phyloP scores from a whole-genome alignment of 192 early-diverging fungal genomes.

The Coemansia sp. region DNA sequence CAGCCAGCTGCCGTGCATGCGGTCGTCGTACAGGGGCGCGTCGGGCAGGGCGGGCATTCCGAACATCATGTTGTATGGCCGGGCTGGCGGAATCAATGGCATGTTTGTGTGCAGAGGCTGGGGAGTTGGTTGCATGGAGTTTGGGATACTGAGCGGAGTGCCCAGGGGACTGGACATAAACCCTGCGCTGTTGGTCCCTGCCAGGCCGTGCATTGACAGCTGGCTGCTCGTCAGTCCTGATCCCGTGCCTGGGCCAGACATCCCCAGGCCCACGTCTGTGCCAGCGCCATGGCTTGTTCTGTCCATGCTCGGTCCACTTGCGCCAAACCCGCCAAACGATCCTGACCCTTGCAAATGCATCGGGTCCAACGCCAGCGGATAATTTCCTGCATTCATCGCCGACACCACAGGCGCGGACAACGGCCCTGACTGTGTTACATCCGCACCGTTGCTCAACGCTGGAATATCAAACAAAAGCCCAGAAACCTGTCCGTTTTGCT shows the following conservation, averaged over 20 bases:
- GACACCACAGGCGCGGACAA: slow-evolving; percentile 1
- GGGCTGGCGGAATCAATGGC: slow-evolving; percentile 19
- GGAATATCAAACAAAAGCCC: slow-evolving; percentile 33
- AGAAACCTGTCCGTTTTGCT: slow-evolving; percentile 12
- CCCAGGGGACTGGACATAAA: slow-evolving; percentile 24
- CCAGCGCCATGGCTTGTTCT: neutral
- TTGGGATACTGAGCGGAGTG: slow-evolving; percentile 11
- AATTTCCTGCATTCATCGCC: neutral
- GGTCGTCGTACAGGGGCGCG: slow-evolving; percentile 46
- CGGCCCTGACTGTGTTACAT: slow-evolving; percentile 3
- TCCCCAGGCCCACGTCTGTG: neutral
- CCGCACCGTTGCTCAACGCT: slow-evolving; percentile 11
- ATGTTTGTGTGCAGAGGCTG: slow-evolving; percentile 19
- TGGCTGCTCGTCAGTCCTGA: slow-evolving; percentile 9
- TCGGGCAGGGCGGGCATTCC: slow-evolving; percentile 37
- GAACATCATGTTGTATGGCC: slow-evolving; percentile 52
- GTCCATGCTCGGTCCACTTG: neutral
- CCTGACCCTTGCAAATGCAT: slow-evolving; percentile 4
- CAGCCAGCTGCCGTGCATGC: slow-evolving; percentile 41
- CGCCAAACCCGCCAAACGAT: slow-evolving; percentile 9
- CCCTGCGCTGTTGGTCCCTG: neutral
- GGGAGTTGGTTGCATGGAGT: neutral
- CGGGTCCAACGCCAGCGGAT: slow-evolving; percentile 14
- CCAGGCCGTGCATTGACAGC: neutral
- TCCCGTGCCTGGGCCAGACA: neutral